These are phyloP conservation scores for Paxillus involutus DNA, from an alignment of 768 basidiomycete genomes.

Conservation along the genomic window DNA sequence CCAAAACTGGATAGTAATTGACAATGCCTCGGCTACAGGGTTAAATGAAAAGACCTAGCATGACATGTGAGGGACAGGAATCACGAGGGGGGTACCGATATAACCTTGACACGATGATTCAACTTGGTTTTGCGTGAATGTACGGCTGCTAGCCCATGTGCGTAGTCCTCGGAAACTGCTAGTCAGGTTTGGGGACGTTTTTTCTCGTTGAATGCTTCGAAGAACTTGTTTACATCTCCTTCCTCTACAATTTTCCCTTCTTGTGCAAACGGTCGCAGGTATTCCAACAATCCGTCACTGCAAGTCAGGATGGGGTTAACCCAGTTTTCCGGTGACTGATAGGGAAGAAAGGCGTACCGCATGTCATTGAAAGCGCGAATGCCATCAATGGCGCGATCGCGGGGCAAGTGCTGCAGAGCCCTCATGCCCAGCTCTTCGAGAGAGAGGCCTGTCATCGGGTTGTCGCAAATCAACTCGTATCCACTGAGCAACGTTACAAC, in stretches of 20 bases:
- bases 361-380: conserved; percentile 83
- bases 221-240: conserved; percentile 67
- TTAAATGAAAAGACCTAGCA: background rate
- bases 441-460: conserved; percentile 53
- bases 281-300: conserved; percentile 71
- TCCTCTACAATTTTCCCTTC: conserved; percentile 74
- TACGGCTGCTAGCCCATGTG: background rate
- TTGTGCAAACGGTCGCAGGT: conserved; percentile 77
- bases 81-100: background rate
- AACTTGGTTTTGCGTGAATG: background rate
- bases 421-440: conserved; percentile 84
- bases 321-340: background rate
- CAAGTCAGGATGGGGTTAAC: conserved; percentile 3
- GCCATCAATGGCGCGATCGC: conserved; percentile 80
- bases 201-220: conserved; percentile 49
- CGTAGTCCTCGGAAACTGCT: background rate
- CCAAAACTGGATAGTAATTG: background rate
- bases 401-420: conserved; percentile 69
- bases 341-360: conserved; percentile 49
- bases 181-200: conserved; percentile 7
- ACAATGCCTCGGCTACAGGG: background rate
- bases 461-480: background rate
- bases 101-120: background rate
- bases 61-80: background rate
- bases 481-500: background rate